These are phyloP conservation scores for Aspergillus viridinutans DNA, from an alignment of 2,329 filamentous ascomycete species.

Conservation along the genomic window DNA sequence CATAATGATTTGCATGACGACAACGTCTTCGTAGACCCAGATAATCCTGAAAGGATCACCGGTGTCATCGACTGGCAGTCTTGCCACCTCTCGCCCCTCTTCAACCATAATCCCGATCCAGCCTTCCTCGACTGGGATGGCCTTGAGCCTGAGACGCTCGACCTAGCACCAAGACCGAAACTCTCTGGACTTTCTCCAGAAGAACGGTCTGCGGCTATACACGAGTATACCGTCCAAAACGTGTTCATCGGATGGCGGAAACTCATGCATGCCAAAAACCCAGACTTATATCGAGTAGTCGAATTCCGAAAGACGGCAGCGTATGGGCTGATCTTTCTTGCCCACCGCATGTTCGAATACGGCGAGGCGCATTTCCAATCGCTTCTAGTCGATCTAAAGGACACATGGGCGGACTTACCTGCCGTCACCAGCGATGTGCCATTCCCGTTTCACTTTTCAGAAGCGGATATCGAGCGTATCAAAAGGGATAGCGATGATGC, in stretches of 20 bases:
- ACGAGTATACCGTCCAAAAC: conserved; percentile 22
- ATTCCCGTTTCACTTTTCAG: conserved; percentile 24
- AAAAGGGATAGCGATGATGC: conserved; percentile 23
- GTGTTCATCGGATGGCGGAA: conserved; percentile 25
- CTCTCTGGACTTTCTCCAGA: conserved; percentile 22
- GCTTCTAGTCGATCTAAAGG: conserved; percentile 25
- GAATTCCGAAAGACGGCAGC: conserved; percentile 21
- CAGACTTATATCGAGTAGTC: conserved; percentile 20
- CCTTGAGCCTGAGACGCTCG: conserved; percentile 25
- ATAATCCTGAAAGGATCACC: conserved; percentile 21
- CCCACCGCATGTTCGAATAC: conserved; percentile 28
- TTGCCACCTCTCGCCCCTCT: conserved; percentile 25
- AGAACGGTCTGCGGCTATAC: conserved; percentile 20
- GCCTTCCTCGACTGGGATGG: conserved; percentile 25
- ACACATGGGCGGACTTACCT: conserved; percentile 22
- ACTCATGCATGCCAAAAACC: conserved; percentile 25
- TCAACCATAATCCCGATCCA: conserved; percentile 24
- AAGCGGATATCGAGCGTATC: conserved; percentile 21
- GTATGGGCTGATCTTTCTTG: conserved; percentile 27
- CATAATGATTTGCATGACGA: conserved; percentile 28
- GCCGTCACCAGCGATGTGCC: conserved; percentile 12
- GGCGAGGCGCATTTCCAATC: conserved; percentile 28
- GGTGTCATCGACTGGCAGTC: conserved; percentile 33
- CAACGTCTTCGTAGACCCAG: conserved; percentile 31
- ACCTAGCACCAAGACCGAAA: conserved; percentile 17